Base-by-base conservation (phyloP, 768 basidiomycete species). In the Russula griseocarnosa region DNA sequence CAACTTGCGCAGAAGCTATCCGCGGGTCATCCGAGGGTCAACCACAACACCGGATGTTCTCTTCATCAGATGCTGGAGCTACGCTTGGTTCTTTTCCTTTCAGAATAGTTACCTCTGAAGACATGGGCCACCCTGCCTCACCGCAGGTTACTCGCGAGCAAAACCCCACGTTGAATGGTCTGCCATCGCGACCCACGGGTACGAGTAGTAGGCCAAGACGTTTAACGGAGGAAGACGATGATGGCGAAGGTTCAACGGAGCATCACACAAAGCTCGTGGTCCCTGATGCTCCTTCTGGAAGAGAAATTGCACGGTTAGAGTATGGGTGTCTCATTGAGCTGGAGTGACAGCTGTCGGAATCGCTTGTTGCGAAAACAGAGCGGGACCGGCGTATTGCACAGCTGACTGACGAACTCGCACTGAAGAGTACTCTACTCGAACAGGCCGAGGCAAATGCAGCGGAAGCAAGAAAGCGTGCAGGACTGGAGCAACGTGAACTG, bases 401-500 rank as follows among this genome's bases (percentile, higher is more conserved):
- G 70, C 78, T 94, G 14, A 81, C 73, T 63, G 90, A 93, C 66
- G 82, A 87, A 1, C 76, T 92, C 22, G 81, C 5, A 3, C 74
- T 88, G 54, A 90, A 94, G 70, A 86, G 85, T n/a, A 84, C 83
- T 14, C 77, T 94, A 14, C 85, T 82, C 55, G 85, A 90, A 63
- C 86, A 94, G 63, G 86, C 92, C 11, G 9, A 32, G 32, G 32
- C 32, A 3, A 32, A 32, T 32, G 32, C 9, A 9, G 32, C 32
- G 9, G 32, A 10, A 10, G 32, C 7, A 32, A 10, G 10, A 9
- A 32, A 10, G 32, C 32, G 32, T 10, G 32, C 32, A 2, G 32
- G 32, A 10, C 9, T 32, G 9, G 32, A 32, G 32, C 32, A 9
- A 32, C 32, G 32, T 10, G 32, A 32, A 32, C 32, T 32, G 32